These are phyloP conservation scores for Tricholoma sp. DNA, from an alignment of 768 basidiomycete genomes.

Conservation along the genomic window DNA sequence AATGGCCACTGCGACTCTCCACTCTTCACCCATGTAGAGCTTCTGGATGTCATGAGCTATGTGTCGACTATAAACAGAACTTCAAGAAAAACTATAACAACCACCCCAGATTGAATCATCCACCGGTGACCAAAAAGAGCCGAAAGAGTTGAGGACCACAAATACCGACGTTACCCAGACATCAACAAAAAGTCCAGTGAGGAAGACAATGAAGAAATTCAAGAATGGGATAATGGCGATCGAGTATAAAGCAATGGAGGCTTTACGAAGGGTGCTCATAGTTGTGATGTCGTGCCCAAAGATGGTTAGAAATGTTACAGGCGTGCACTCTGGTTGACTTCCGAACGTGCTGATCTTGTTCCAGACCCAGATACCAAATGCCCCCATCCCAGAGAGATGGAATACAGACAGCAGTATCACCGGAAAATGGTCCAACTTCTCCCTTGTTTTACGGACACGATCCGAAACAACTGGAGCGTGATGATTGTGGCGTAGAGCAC, in stretches of 20 bases:
- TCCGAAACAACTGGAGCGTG: background rate
- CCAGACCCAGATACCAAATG: background rate
- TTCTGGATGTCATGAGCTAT: background rate
- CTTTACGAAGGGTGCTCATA: background rate
- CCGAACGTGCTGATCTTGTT: background rate
- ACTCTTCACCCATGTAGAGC: background rate
- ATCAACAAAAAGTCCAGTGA: background rate
- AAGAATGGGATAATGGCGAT: background rate
- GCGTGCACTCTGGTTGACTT: background rate
- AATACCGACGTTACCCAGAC: too few relatives aligned
- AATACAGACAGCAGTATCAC: background rate
- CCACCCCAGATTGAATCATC: background rate
- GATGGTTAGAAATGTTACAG: background rate
- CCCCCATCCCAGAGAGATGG: background rate
- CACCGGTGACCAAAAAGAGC: background rate
- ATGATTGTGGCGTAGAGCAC: background rate
- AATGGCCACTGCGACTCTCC: slow-evolving; percentile 11
- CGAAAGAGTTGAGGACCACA: background rate
- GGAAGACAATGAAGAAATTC: background rate
- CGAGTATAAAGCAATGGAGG: background rate
- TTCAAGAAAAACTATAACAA: background rate
- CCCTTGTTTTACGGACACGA: too few relatives aligned
- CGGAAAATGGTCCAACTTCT: too few relatives aligned
- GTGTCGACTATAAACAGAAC: background rate
- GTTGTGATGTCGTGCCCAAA: background rate